Evolutionary conservation across 2,329 filamentous ascomycete species (phyloP).

Genomic region (Fusarium compactum): DNA sequence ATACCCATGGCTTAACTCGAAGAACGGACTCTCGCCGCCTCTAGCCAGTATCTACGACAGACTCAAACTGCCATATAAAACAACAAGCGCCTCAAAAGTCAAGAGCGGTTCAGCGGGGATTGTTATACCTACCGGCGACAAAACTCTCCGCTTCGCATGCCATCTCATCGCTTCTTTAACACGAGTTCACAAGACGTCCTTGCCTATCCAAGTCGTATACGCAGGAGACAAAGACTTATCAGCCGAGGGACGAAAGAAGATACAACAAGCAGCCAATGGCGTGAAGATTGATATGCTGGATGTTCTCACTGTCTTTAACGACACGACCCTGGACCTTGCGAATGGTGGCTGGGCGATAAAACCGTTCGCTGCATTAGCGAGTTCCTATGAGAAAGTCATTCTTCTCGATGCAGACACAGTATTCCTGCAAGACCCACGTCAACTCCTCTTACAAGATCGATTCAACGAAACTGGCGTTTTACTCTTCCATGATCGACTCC

Average conservation of each 20-base stretch:
- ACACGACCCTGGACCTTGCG: conserved; percentile 47
- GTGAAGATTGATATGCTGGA: conserved; percentile 50
- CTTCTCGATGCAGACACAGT: conserved; percentile 56
- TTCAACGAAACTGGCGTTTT: conserved; percentile 52
- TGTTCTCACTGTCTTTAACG: conserved; percentile 51
- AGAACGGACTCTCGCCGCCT: conserved; percentile 21
- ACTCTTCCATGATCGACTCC: conserved; percentile 58
- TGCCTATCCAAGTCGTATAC: conserved; percentile 55
- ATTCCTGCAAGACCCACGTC: conserved; percentile 53
- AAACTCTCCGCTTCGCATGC: conserved; percentile 51
- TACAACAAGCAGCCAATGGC: conserved; percentile 39
- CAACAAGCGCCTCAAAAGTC: conserved; percentile 15
- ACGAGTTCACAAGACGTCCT: conserved; percentile 44
- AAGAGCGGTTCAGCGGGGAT: conserved; percentile 47
- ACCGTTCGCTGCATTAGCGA: conserved; percentile 55
- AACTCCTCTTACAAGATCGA: conserved; percentile 48
- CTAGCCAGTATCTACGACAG: conserved; percentile 24
- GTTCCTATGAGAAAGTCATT: conserved; percentile 53
- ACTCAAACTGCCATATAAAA: conserved; percentile 14
- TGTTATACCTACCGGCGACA: conserved; percentile 52
- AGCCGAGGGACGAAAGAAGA: conserved; percentile 36
- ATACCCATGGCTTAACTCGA: conserved; percentile 46
- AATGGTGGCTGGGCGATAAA: conserved; percentile 57
- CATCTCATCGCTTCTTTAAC: conserved; percentile 53
- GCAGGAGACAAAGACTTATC: conserved; percentile 52